phyloP scores from a whole-genome alignment of 768 basidiomycete genomes.

The Boletus edulis region DNA sequence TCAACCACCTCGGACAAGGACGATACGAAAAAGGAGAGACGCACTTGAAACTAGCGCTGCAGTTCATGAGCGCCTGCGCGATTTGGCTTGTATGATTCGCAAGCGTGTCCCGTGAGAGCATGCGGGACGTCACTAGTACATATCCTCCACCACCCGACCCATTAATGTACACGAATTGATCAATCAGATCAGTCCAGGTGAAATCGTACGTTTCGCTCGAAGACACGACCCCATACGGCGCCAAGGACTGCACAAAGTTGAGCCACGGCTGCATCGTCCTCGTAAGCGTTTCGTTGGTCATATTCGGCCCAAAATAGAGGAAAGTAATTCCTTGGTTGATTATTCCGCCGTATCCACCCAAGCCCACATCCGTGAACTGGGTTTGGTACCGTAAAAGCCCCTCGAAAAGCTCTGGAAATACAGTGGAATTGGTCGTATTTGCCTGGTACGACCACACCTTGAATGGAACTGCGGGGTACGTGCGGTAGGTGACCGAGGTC shows the following conservation, averaged over 20 bases:
- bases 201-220: too few relatives aligned
- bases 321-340: constrained; percentile 8
- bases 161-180: constrained; percentile 2
- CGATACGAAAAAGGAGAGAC: not conserved
- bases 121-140: constrained; percentile 20
- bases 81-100: constrained; percentile 21
- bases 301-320: constrained; percentile 34
- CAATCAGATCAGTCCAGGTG: not conserved
- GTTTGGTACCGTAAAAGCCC: constrained; percentile 28
- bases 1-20: not conserved
- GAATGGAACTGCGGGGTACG: constrained; percentile 39
- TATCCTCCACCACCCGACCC: constrained; percentile 21
- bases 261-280: constrained; percentile 35
- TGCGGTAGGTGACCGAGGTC: constrained; percentile 46
- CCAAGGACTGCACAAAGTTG: constrained; percentile 17
- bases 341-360: constrained; percentile 38
- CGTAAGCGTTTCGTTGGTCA: constrained; percentile 34
- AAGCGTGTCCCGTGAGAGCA: constrained; percentile 32
- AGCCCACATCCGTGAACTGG: constrained; percentile 39
- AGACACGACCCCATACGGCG: constrained; percentile 3
- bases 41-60: not conserved
- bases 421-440: constrained; percentile 32
- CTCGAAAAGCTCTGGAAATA: constrained; percentile 32
- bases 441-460: constrained; percentile 28
- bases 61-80: constrained; percentile 18